phyloP scores from a whole-genome alignment of 1,284 basidiomycete species.

The Malassezia brasiliensis region DNA sequence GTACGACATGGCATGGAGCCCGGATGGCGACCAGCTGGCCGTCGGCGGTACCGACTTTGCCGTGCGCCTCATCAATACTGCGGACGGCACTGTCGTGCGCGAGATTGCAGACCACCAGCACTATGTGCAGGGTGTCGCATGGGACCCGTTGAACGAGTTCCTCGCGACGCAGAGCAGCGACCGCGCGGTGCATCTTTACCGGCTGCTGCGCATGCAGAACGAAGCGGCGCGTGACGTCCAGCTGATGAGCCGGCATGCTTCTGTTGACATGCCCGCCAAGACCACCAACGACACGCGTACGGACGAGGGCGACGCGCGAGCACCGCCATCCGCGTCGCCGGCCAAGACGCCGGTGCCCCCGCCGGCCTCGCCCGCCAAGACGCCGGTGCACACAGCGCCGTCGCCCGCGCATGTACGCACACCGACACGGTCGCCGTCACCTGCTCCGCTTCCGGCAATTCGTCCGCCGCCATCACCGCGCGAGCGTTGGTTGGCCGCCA shows the following conservation, averaged over 20 bases:
- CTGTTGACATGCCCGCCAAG: conserved; percentile 28
- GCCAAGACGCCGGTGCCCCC: background rate
- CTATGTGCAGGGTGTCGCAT: conserved; percentile 47
- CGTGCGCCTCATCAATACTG: conserved; percentile 69
- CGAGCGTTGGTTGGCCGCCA: conserved; percentile 24
- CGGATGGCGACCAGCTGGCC: conserved; percentile 82
- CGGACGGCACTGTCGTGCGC: conserved; percentile 52
- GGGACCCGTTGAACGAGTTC: conserved; percentile 44
- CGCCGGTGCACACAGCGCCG: background rate
- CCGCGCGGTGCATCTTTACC: conserved; percentile 38
- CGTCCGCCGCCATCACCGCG: conserved; percentile 37
- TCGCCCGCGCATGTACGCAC: background rate
- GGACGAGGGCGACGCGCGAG: conserved; percentile 4
- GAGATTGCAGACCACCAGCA: conserved; percentile 45
- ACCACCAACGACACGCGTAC: conserved; percentile 9
- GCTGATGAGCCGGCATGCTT: conserved; percentile 28
- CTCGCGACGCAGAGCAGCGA: conserved; percentile 46
- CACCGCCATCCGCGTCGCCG: background rate
- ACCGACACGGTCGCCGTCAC: conserved; percentile 21
- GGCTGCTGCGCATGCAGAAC: conserved; percentile 15
- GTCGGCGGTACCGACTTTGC: conserved; percentile 94
- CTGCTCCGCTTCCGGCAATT: conserved; percentile 47
- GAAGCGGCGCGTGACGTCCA: conserved; percentile 19
- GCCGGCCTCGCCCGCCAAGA: conserved; percentile 7
- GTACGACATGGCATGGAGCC: conserved; percentile 95